Evolutionary conservation across 2,329 filamentous ascomycete genomes (phyloP).

Genomic region (Penicillium sp.): DNA sequence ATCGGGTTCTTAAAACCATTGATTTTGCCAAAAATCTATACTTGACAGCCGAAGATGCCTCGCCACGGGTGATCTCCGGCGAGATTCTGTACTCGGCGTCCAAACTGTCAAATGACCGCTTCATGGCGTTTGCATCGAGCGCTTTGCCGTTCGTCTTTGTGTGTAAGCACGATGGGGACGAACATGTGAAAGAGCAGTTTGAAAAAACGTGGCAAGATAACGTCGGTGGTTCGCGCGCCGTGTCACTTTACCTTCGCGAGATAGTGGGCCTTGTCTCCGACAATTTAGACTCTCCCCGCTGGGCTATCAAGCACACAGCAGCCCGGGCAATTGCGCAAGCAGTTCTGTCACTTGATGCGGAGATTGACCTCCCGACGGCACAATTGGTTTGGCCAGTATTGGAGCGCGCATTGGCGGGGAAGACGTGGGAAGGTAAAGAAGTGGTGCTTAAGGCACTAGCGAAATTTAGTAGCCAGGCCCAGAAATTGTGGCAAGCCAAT

Average conservation of each 20-base stretch:
- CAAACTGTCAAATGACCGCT: conserved; percentile 85
- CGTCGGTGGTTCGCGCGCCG: conserved; percentile 78
- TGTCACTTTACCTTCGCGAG: conserved; percentile 79
- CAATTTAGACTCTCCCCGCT: conserved; percentile 75
- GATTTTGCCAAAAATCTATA: conserved; percentile 67
- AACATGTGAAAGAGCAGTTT: conserved; percentile 76
- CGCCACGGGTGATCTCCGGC: conserved; percentile 69
- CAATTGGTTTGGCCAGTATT: conserved; percentile 75
- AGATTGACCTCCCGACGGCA: conserved; percentile 59
- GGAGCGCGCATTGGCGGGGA: conserved; percentile 77
- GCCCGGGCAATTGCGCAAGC: conserved; percentile 77
- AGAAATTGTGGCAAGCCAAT: conserved; percentile 57
- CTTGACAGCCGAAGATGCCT: conserved; percentile 76
- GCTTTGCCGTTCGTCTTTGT: conserved; percentile 87
- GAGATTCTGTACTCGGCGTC: conserved; percentile 81
- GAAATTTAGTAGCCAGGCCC: conserved; percentile 68
- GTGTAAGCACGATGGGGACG: conserved; percentile 79
- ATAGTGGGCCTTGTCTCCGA: conserved; percentile 68
- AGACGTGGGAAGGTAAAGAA: conserved; percentile 93
- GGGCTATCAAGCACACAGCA: conserved; percentile 86
- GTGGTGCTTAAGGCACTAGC: conserved; percentile 76
- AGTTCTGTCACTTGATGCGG: conserved; percentile 61
- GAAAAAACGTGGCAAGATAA: conserved; percentile 86
- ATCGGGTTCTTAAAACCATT: conserved; percentile 56
- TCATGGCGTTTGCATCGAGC: conserved; percentile 70